Base-by-base conservation (phyloP, 2,329 filamentous ascomycete species). In the Hirsutella minnesotensis region DNA sequence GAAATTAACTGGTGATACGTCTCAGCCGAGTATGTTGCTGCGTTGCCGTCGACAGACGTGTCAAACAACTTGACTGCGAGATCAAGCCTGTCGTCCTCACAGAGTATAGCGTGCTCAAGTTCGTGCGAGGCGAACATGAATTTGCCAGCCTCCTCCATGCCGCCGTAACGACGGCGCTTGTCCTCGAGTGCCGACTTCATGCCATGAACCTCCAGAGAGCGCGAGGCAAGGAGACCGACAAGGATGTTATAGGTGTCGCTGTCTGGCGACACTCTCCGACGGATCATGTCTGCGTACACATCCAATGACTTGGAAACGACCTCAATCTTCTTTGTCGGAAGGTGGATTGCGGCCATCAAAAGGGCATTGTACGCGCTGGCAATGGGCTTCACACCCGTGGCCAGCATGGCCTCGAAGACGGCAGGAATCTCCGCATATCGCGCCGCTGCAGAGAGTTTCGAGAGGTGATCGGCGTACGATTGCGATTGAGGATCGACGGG, bases 211-310 rank as follows among this genome's bases (percentile, higher is more conserved):
- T 94, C 84, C 38, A 94, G 71, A 33, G 87, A 88, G 50, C 88
- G 81, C 13, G 79, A 76, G 16, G 89, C 83, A 41, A 98, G 72
- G 33, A 95, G 70, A 45, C 83, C 79, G 43, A 98, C 84, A 16
- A 98, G 70, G 29, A 88, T 88, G 56, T 87, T 80, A 64, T 94
- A 96, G 0, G 90, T 96, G 44, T 84, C 77, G 42, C 81, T 79
- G 59, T 95, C 83, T 8, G 90, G 89, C 18, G 75, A 67, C 20
- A 96, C 81, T 52, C 82, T 83, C 50, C 89, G 83, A 50, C 83
- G 80, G 52, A 95, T 79, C 92, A 98, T 96, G 59, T 96, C 89
- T 15, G 88, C 83, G 62, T 96, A 98, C 41, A 98, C 85, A 66
- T 95, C 89, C 41, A 96, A 73, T 5, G 87, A 88, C 67, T 94